Conservation (phyloP, 108 stramenopile species). For the Fragilariopsis cylindrus region DNA sequence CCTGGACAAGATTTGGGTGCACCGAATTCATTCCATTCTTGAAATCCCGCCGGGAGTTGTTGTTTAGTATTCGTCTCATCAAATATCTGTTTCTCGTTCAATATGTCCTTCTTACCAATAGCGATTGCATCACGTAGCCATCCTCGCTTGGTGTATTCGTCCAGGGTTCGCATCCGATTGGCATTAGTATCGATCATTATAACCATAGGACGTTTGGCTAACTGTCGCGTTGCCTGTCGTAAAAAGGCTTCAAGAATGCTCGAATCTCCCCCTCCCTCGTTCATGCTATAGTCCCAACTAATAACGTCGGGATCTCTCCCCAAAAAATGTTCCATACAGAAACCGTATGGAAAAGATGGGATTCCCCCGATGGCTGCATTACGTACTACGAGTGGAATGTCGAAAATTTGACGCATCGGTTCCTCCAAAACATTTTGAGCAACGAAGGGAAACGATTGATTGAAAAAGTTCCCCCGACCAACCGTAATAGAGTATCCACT, state of each 20-base stretch:
- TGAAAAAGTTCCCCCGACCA: constrained; percentile 80
- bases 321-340: constrained; percentile 79
- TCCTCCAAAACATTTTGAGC: constrained; percentile 54
- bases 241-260: constrained; percentile 74
- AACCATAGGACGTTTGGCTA: constrained; percentile 64
- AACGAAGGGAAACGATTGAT: constrained; percentile 79
- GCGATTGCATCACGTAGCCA: constrained; percentile 63
- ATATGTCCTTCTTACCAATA: constrained; percentile 50
- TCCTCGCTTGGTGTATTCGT: constrained; percentile 58
- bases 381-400: constrained; percentile 55
- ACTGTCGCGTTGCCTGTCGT: constrained; percentile 55
- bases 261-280: constrained; percentile 57
- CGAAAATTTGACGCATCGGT: constrained; percentile 39
- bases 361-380: constrained; percentile 89
- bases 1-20: constrained; percentile 73
- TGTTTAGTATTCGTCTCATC: constrained; percentile 32
- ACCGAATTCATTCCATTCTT: constrained; percentile 85
- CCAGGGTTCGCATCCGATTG: constrained; percentile 42
- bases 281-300: constrained; percentile 89
- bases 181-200: constrained; percentile 67
- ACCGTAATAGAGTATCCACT: constrained; percentile 86
- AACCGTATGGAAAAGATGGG: constrained; percentile 88
- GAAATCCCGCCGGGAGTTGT: constrained; percentile 63
- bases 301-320: constrained; percentile 71
- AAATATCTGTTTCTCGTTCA: constrained; percentile 4